phyloP scores from a whole-genome alignment of 345 rosid species.

The Hibiscus syriacus region DNA sequence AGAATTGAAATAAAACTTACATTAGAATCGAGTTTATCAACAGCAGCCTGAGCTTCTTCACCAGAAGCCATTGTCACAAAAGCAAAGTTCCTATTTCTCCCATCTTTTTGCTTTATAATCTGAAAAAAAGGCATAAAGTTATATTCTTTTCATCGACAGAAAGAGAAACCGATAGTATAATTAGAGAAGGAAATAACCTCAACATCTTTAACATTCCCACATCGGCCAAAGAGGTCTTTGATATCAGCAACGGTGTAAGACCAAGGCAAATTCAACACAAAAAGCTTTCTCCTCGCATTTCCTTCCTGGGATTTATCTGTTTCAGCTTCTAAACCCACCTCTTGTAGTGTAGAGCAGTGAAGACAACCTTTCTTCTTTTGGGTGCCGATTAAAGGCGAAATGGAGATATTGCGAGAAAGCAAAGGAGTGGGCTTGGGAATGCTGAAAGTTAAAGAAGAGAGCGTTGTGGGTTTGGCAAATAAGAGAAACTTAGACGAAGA shows the following conservation, averaged over 20 bases:
- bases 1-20: constrained; percentile 31
- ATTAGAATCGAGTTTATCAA: constrained; percentile 54
- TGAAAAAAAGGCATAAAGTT: constrained; percentile 5
- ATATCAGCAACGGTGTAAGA: constrained; percentile 53
- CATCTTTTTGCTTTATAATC: constrained; percentile 71
- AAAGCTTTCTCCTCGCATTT: constrained; percentile 56
- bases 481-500: constrained; percentile 20
- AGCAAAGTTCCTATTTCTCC: constrained; percentile 61
- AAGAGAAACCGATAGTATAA: not conserved
- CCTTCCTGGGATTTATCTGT: constrained; percentile 34
- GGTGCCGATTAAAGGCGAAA: constrained; percentile 11
- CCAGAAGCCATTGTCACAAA: constrained; percentile 72
- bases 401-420: constrained; percentile 15
- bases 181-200: constrained; percentile 42
- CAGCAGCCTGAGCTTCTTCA: constrained; percentile 78
- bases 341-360: constrained; percentile 40
- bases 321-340: constrained; percentile 25
- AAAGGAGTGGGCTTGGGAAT: constrained; percentile 12
- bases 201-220: constrained; percentile 64
- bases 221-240: constrained; percentile 56
- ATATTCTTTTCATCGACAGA: not conserved
- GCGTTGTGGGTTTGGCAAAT: constrained; percentile 8
- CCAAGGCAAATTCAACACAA: constrained; percentile 76
- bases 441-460: constrained; percentile 14
- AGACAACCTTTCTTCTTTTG: constrained; percentile 15